Base-by-base conservation (phyloP, 192 early-diverging fungal genomes). In the Umbelopsis isabellina region DNA sequence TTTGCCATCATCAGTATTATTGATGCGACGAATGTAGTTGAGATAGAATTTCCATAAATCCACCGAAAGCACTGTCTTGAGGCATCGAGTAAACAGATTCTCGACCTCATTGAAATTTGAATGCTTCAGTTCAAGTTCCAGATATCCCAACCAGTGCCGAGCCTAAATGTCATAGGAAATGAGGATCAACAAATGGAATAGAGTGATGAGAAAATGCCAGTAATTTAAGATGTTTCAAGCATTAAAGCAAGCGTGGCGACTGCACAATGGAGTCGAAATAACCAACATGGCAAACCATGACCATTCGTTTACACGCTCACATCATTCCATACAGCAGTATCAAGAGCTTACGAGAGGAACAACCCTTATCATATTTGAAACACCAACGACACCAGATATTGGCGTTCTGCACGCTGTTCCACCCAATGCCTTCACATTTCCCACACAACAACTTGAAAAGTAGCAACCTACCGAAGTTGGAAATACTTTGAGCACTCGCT, bases 1-100 rank as follows among this genome's bases (percentile, higher is more conserved):
- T 33, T 82, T 48, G 12, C 84, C 83, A 47, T 81, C 79, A 33
- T 79, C 78, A 41, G 82, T 83, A 44, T 84, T 75, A 77, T 95
- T 91, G 51, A 87, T 88, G 49, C 88, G 85, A 49, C 89, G 86
- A 50, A 97, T 91, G 77, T 97, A 96, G 71, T 87, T 87, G 69
- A 98, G 75, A 79, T 98, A 98, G 69, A 89, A 89, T 61, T 90
- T 86, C 92, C 93, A 97, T 13, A 97, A 82, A 20, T 95, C 93
- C 37, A 98, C 91, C 10, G 91, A 91, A 7, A 90, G 85, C n/a
- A 94, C 93, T 51, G 83, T 85, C 58, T 87, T 85, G 55, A 97
- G 85, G 73, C 92, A 94, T 53, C 87, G 84, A 49, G 85, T 90
- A 71, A 97, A 98, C 21, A 98, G 80, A n/a, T 85, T 72, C 76